Conservation (phyloP, 2,329 filamentous ascomycete species). For the Raffaelea ambrosiae region DNA sequence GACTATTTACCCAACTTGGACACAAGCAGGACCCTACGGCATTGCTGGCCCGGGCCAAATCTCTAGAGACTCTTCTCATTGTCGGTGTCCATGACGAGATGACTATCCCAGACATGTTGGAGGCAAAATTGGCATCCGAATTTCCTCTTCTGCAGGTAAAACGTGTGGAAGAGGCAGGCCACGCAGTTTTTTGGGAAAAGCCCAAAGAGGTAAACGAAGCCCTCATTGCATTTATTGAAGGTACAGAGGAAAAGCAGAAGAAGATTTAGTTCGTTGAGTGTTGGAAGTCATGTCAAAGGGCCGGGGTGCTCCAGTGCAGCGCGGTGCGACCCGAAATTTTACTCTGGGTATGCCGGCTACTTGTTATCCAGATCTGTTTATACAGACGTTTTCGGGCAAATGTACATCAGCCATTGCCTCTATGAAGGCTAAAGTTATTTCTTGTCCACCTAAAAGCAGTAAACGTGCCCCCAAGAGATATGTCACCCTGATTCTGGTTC, state of each 20-base stretch:
- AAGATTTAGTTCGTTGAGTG: background rate
- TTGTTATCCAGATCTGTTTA: too few species aligned
- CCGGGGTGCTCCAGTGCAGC: too few species aligned
- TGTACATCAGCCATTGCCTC: too few species aligned
- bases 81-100: conserved; percentile 5
- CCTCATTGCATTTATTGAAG: conserved; percentile 3
- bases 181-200: conserved; percentile 9
- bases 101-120: background rate
- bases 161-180: conserved; percentile 1
- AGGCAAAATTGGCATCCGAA: background rate
- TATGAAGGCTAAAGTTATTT: too few species aligned
- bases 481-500: too few species aligned
- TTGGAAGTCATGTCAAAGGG: too few species aligned
- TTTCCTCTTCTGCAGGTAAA: conserved; percentile 3
- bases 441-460: too few species aligned
- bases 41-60: background rate
- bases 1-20: background rate
- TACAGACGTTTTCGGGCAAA: too few species aligned
- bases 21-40: conserved; percentile 3
- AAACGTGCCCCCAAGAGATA: too few species aligned
- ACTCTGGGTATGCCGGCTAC: too few species aligned
- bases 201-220: background rate
- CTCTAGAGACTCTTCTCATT: conserved; percentile 3
- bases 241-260: background rate
- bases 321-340: too few species aligned